A percentile compares a stretch with the other conserved stretches of the same genome.
Evolutionary conservation across 495 filamentous ascomycete species (phyloP).

Genomic region (Saxophila tyrrhenica): DNA sequence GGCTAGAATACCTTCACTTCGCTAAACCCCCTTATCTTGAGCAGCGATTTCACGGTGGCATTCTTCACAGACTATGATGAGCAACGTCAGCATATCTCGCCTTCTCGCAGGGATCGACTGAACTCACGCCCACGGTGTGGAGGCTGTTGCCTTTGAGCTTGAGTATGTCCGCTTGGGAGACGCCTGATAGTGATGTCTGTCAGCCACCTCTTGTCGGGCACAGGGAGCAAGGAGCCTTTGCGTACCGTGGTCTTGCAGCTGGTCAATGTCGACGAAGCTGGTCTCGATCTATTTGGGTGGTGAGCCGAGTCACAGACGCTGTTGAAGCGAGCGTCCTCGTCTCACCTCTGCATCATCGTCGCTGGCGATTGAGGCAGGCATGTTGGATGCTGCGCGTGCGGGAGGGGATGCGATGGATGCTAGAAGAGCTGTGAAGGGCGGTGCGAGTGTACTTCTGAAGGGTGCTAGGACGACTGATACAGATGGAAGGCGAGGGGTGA

Average conservation of each 20-base stretch:
- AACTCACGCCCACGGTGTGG: constrained; percentile 55
- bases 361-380: constrained; percentile 41
- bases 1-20: no score
- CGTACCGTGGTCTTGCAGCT: constrained; percentile 58
- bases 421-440: background rate
- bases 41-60: constrained; percentile 51
- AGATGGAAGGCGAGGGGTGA: background rate
- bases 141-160: constrained; percentile 62
- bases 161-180: constrained; percentile 61
- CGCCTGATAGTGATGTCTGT: constrained; percentile 37
- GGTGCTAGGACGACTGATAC: background rate
- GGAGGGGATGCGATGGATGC: no score
- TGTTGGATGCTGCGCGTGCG: constrained; percentile 21
- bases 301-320: background rate
- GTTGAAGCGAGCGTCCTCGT: background rate
- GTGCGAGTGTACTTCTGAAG: background rate
- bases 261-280: constrained; percentile 63
- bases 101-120: background rate
- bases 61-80: constrained; percentile 48
- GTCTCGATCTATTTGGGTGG: constrained; percentile 17
- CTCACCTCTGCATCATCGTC: constrained; percentile 48
- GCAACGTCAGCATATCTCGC: background rate
- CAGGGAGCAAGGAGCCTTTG: background rate
- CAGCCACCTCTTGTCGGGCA: background rate
- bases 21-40: constrained; percentile 71